phyloP scores from a whole-genome alignment of 2,329 filamentous ascomycete genomes.

The Cercospora sp. region DNA sequence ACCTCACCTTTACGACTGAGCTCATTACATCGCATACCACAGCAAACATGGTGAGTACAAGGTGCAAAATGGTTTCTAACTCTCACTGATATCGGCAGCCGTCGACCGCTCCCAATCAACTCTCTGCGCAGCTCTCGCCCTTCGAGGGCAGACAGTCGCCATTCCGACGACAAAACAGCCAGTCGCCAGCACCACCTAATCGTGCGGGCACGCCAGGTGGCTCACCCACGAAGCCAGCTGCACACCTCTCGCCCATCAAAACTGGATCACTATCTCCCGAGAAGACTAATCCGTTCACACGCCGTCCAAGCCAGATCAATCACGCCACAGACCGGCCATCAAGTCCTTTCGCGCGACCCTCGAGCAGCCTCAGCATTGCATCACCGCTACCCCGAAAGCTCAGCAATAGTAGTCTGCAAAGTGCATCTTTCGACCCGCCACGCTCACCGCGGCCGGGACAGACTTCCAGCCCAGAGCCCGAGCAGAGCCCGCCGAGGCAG shows the following conservation, averaged over 20 bases:
- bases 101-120: conserved; percentile 15
- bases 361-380: conserved; percentile 35
- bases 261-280: conserved; percentile 35
- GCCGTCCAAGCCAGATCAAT: conserved; percentile 40
- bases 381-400: conserved; percentile 27
- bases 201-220: conserved; percentile 43
- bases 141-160: conserved; percentile 38
- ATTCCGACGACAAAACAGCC: conserved; percentile 39
- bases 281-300: conserved; percentile 40
- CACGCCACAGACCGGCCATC: conserved; percentile 34
- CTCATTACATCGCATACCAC: not conserved
- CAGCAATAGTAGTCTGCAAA: conserved; percentile 27
- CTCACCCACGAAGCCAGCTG: conserved; percentile 43
- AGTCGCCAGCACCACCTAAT: conserved; percentile 31
- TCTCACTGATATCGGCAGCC: conserved; percentile 3
- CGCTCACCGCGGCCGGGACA: conserved; percentile 13
- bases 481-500: not conserved
- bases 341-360: conserved; percentile 41
- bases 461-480: conserved; percentile 11
- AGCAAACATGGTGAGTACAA: conserved; percentile 3
- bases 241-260: conserved; percentile 32
- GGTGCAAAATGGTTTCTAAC: not conserved
- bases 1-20: not conserved
- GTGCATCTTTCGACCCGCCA: conserved; percentile 13
- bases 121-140: conserved; percentile 23